phyloP scores from a whole-genome alignment of 768 basidiomycete genomes.

The Hygrocybe punicea region DNA sequence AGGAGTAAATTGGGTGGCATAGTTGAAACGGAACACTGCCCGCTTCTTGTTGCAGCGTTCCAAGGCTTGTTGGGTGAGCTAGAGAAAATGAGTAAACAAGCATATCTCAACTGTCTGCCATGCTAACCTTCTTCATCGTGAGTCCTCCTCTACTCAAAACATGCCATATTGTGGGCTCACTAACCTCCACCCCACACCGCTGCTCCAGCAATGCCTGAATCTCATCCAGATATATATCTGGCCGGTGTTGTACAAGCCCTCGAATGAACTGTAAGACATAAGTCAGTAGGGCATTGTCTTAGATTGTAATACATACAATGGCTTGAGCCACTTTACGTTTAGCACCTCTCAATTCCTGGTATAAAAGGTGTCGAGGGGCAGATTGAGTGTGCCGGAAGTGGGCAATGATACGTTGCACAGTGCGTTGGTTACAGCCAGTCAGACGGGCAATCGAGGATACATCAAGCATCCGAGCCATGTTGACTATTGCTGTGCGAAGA shows the following conservation, averaged over 20 bases:
- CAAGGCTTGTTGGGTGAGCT: constrained; percentile 11
- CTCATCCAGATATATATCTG: constrained; percentile 9
- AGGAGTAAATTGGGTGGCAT: constrained; percentile 13
- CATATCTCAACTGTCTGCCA: neutral
- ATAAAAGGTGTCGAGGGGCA: too few relatives aligned
- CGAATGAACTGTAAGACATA: neutral
- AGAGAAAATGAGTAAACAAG: neutral
- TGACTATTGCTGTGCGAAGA: too few relatives aligned
- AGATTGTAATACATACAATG: too few relatives aligned
- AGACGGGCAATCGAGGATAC: too few relatives aligned
- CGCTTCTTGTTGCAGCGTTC: constrained; percentile 13
- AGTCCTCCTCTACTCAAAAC: constrained; percentile 13
- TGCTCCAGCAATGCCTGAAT: constrained; percentile 9
- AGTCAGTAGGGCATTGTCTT: too few relatives aligned
- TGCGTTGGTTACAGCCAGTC: too few relatives aligned
- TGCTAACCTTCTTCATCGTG: constrained; percentile 19
- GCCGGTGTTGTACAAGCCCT: neutral
- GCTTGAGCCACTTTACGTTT: too few relatives aligned
- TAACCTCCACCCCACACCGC: constrained; percentile 6
- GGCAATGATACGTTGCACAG: too few relatives aligned
- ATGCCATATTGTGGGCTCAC: constrained; percentile 13
- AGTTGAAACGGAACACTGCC: constrained; percentile 3
- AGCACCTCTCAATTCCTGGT: too few relatives aligned
- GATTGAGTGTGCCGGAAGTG: too few relatives aligned
- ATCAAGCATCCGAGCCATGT: too few relatives aligned